phyloP scores from a whole-genome alignment of 176 grass and related monocot genomes.

The Eragrostis nindensis region DNA sequence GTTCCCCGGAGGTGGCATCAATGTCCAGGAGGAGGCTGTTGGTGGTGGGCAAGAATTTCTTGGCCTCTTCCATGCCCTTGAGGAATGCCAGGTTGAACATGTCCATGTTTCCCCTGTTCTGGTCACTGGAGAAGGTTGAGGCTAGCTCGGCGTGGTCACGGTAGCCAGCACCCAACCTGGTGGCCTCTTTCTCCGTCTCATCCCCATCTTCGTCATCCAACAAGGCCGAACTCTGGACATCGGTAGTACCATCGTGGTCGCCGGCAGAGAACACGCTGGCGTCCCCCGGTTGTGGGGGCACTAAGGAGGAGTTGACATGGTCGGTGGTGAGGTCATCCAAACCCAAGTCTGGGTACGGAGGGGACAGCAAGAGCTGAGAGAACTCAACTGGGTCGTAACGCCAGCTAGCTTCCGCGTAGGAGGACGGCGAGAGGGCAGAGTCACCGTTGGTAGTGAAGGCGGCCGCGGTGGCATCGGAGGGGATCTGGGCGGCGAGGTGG shows the following conservation, averaged over 20 bases:
- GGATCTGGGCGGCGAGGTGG: conserved; percentile 51
- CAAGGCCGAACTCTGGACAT: background rate
- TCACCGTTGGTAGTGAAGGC: background rate
- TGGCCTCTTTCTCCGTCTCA: background rate
- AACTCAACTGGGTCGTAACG: conserved; percentile 43
- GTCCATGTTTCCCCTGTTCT: conserved; percentile 5
- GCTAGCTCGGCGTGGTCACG: conserved; percentile 9
- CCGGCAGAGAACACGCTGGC: background rate
- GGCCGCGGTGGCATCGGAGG: conserved; percentile 34
- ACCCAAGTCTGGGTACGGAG: conserved; percentile 7
- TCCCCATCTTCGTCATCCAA: background rate
- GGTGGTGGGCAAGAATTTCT: conserved; percentile 52
- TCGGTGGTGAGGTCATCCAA: background rate
- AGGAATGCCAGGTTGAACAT: conserved; percentile 49
- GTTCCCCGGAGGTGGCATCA: conserved; percentile 10
- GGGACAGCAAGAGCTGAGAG: conserved; percentile 38
- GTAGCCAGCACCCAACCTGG: background rate
- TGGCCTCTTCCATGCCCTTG: conserved; percentile 58
- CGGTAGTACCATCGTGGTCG: too few species aligned
- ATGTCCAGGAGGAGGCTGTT: conserved; percentile 27
- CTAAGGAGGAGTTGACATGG: background rate
- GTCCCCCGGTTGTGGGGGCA: background rate
- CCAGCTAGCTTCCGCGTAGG: conserved; percentile 23
- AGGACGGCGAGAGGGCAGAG: conserved; percentile 19
- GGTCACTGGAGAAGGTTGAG: conserved; percentile 32